Conservation (phyloP, 352 stramenopile species). For the Halophytophthora batemanensis region DNA sequence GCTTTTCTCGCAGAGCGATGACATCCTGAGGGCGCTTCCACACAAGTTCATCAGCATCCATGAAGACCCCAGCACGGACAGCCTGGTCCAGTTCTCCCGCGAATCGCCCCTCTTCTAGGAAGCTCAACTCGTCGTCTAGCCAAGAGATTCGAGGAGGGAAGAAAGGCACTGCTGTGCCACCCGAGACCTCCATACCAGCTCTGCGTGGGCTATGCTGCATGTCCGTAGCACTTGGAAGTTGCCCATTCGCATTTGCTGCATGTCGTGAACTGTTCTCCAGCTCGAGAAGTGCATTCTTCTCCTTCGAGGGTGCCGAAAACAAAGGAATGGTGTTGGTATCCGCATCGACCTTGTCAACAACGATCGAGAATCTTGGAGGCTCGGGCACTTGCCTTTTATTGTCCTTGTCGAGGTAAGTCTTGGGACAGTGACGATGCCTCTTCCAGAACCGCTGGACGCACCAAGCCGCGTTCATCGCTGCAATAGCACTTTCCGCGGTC, state of each 20-base stretch:
- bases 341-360: slow-evolving; percentile 15
- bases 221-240: not conserved
- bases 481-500: too few species aligned
- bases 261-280: not conserved
- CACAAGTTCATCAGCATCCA: slow-evolving; percentile 25
- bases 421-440: not conserved
- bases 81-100: slow-evolving; percentile 16
- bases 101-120: slow-evolving; percentile 46
- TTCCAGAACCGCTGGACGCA: slow-evolving; percentile 6
- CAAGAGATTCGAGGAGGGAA: slow-evolving; percentile 17
- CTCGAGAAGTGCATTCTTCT: not conserved
- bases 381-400: not conserved
- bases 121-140: slow-evolving; percentile 44
- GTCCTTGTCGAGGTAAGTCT: not conserved
- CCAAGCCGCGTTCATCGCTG: too few species aligned
- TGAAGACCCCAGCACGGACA: slow-evolving; percentile 5
- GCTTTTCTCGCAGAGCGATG: slow-evolving; percentile 27
- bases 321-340: slow-evolving; percentile 1
- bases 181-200: not conserved
- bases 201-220: not conserved
- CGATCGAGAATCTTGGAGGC: slow-evolving; percentile 4
- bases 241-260: not conserved
- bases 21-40: slow-evolving; percentile 37
- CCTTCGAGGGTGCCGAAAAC: slow-evolving; percentile 2
- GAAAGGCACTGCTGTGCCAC: not conserved